Evolutionary conservation across 1,139 yeast genomes (phyloP), one percentile per base, ranked within the genome.

Genomic region (Yamadazyma buinensis): DNA sequence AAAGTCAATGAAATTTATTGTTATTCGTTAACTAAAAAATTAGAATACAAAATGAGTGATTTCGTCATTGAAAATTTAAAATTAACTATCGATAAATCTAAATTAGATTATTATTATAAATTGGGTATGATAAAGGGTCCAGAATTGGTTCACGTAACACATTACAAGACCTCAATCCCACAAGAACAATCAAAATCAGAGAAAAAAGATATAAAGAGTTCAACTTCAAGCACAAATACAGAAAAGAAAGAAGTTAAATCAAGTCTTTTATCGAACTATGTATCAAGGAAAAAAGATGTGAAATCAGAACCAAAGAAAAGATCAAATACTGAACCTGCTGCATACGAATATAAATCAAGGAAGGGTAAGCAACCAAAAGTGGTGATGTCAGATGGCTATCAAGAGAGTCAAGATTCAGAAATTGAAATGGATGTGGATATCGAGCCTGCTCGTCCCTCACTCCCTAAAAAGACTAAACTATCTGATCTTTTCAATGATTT

Each of bases 51-150:
- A 13, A 34, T 40, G 5, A 42, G 39, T 12, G 67, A 63, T 18
- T 41, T 67, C 18, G 65, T 64, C 2, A 27, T 60, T 27, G 57
- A 55, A 28, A 70, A 62, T 39, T 40, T 51, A 33, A 53, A 52
- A 24, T 46, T 44, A 30, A 46, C 55, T 2, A 38, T 57, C 9
- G 46, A 47, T 17, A 42, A 46, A 14, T 40, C 47, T 7, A 42
- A 55, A 4, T 28, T 55, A 15, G 48, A 46, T 3, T 40, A 39
- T 9, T 60, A 55, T 37, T 49, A 53, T 40, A 41, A 41, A 20
- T 48, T 54, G 31, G 75, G 75, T 1, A 48, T 64, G 39, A 59
- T 65, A 2, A 43, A 49, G 26, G 73, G 72, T 1, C 68, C 71
- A 1, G 52, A 40, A 17, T 49, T 65, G 23, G 39, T 29, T n/a